Base-by-base conservation (phyloP, 2,329 filamentous ascomycete species). In the Xylariaceae sp. region DNA sequence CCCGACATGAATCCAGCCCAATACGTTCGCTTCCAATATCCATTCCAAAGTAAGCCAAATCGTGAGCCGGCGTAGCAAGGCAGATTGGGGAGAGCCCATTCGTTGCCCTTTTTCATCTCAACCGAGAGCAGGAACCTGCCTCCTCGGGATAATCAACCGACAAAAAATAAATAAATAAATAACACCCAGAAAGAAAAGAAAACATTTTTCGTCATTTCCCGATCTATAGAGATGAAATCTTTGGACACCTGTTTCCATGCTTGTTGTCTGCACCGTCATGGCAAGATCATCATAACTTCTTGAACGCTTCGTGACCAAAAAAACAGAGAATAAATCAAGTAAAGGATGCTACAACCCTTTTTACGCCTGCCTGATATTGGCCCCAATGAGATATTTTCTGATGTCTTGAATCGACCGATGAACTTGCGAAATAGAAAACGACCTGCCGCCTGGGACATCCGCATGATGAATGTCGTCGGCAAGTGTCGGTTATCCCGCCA, bases 401-500 rank as follows among this genome's bases (percentile, higher is more conserved):
- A 53, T 52, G 55, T 42, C 43, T 50, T 50, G 39, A 59, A 53
- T 51, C 39, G 46, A 57, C 45, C 31, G 45, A 50, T 46, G 47
- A 54, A 40, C 39, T 46, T 47, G 32, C 45, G 47, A 49, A 39
- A 41, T 32, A 40, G 19, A 27, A 37, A 8, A 35, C 41, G 56
- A 32, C 39, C 39, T 42, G 35, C 47, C 41, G 45, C 41, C 31
- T 19, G 37, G 32, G 41, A 29, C 7, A 55, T 51, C 19, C 42
- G 31, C n/a, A 51, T 6, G 44, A 55, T 46, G 27, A 19, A 47
- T 64, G 60, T 55, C 64, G 60, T 55, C 64, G 60, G 49, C 65
- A 65, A 60, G 66, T 53, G 55, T 60, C 51, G 47, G 52, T 46
- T 53, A 53, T 60, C 60, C 50, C 52, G 58, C 58, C 55, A 44